phyloP scores from a whole-genome alignment of 2,329 filamentous ascomycete species.

The Phyllosticta paracitricarpa region DNA sequence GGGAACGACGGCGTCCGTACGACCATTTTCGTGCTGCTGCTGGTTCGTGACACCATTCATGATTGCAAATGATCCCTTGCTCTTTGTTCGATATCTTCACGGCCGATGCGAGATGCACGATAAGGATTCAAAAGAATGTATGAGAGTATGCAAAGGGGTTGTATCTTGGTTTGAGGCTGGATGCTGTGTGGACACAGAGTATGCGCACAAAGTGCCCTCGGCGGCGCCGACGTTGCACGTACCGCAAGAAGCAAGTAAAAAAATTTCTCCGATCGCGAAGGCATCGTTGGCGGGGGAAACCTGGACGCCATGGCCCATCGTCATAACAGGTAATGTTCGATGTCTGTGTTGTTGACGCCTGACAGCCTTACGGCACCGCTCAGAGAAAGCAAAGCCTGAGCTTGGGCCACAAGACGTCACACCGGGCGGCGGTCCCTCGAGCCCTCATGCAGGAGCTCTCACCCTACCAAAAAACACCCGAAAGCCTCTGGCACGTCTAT shows the following conservation, averaged over 20 bases:
- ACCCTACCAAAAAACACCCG: no score
- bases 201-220: neutral
- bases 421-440: neutral
- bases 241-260: neutral
- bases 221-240: neutral
- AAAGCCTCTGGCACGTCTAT: no score
- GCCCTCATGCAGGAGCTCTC: no score
- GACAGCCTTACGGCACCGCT: neutral
- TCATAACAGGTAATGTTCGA: neutral
- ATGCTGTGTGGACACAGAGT: neutral
- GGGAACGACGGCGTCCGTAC: slow-evolving; percentile 13
- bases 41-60: slow-evolving; percentile 12
- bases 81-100: neutral
- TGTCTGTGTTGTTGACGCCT: neutral
- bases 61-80: neutral
- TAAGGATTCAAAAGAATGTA: neutral
- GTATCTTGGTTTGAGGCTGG: neutral
- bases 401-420: neutral
- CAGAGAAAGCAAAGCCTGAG: neutral
- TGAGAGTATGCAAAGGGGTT: neutral
- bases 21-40: slow-evolving; percentile 1
- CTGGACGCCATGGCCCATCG: neutral
- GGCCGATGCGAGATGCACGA: neutral
- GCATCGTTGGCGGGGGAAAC: neutral
- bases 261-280: slow-evolving; percentile 4